These are phyloP conservation scores for Rhodotorula kratochvilovae DNA, from an alignment of 768 basidiomycete genomes.

Conservation along the genomic window DNA sequence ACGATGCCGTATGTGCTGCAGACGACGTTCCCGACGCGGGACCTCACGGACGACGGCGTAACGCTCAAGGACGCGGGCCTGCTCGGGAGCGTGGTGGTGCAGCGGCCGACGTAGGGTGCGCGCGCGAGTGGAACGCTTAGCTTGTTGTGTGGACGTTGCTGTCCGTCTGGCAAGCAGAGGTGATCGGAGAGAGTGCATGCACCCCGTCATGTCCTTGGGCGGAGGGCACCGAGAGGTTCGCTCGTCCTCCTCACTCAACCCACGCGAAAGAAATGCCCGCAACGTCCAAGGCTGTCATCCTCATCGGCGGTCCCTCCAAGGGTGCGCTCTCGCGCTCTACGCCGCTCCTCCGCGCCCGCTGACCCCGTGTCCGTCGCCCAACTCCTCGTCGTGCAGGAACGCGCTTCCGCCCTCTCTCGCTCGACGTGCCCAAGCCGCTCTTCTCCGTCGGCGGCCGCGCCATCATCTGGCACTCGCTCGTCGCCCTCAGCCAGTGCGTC, in stretches of 20 bases:
- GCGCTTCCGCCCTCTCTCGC: slow-evolving; percentile 36
- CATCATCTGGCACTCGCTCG: slow-evolving; percentile 52
- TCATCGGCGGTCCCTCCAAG: slow-evolving; percentile 50
- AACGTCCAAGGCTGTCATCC: slow-evolving; percentile 48
- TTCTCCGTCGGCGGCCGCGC: slow-evolving; percentile 50
- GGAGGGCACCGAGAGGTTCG: background rate
- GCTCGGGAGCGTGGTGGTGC: slow-evolving; percentile 76
- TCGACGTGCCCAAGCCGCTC: slow-evolving; percentile 49
- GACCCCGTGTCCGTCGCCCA: no score
- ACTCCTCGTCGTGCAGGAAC: slow-evolving; percentile 4
- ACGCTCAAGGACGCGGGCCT: slow-evolving; percentile 71
- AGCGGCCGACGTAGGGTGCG: slow-evolving; percentile 54
- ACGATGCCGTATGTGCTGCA: slow-evolving; percentile 67
- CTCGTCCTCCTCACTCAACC: background rate
- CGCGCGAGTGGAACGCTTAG: background rate
- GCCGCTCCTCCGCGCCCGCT: background rate
- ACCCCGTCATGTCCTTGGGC: background rate
- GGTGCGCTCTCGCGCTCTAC: slow-evolving; percentile 30
- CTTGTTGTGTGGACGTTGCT: background rate
- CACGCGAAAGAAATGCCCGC: background rate
- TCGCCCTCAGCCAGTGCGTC: slow-evolving; percentile 46
- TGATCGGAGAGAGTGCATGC: background rate
- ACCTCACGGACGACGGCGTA: slow-evolving; percentile 59
- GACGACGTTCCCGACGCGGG: slow-evolving; percentile 81
- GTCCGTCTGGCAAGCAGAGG: background rate